Evolutionary conservation across 2,329 filamentous ascomycete genomes (phyloP).

Genomic region (Lachnellula subtilissima): DNA sequence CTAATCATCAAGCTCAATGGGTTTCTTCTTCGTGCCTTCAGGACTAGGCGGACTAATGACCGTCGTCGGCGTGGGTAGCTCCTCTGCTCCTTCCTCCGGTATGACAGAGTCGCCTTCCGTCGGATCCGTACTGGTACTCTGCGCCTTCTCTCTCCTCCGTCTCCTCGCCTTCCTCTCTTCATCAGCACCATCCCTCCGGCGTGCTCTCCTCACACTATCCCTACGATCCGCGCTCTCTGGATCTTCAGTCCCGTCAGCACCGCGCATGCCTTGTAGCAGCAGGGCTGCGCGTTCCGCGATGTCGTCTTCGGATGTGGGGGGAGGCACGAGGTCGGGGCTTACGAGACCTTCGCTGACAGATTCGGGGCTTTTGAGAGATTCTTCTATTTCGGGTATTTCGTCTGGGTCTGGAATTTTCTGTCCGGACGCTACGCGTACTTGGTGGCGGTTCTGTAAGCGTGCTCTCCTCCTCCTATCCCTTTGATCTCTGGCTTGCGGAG

Average conservation of each 20-base stretch:
- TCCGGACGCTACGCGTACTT: constrained; percentile 83
- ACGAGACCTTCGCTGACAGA: constrained; percentile 31
- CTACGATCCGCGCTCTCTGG: constrained; percentile 49
- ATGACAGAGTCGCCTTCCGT: constrained; percentile 4
- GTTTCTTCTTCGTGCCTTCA: constrained; percentile 25
- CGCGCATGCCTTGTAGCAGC: constrained; percentile 76
- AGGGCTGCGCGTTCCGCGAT: constrained; percentile 80
- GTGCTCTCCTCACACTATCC: constrained; percentile 57
- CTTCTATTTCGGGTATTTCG: constrained; percentile 56
- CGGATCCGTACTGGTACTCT: background rate
- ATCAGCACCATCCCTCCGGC: constrained; percentile 62
- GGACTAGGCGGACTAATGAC: constrained; percentile 30
- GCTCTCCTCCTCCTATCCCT: constrained; percentile 83
- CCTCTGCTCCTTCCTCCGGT: constrained; percentile 6
- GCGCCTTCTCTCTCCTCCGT: constrained; percentile 58
- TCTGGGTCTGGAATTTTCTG: constrained; percentile 76
- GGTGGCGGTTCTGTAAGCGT: constrained; percentile 82
- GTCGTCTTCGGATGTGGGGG: constrained; percentile 49
- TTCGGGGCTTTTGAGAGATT: constrained; percentile 49
- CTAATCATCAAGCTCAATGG: constrained; percentile 27
- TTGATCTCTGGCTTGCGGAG: constrained; percentile 83
- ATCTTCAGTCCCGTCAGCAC: constrained; percentile 50
- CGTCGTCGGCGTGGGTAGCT: constrained; percentile 25
- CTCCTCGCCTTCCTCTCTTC: constrained; percentile 68
- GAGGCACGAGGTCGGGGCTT: constrained; percentile 17